Percentiles rank a stretch among this genome's conserved stretches.
Conservation (phyloP, 139 green algal species). For the Raphidocelis subcapitata region DNA sequence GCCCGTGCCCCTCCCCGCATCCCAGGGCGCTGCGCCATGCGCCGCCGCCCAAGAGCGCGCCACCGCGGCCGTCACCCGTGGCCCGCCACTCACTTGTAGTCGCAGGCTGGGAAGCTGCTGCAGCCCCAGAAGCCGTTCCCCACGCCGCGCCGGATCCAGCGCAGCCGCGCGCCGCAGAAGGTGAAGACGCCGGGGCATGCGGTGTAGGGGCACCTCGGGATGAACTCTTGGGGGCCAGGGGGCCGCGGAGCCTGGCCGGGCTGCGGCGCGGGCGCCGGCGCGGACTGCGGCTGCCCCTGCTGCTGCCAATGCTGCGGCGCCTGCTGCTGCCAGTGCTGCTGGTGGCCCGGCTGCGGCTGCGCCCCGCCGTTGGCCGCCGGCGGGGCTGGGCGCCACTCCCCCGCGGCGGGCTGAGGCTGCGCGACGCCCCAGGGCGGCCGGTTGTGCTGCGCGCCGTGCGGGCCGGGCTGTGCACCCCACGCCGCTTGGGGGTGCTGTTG, state of each 20-base stretch:
- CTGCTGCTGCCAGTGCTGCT: conserved; percentile 2
- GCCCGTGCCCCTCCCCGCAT: too few relatives aligned
- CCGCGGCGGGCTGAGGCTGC: too few relatives aligned
- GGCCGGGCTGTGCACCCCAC: too few relatives aligned
- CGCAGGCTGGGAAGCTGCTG: conserved; percentile 13
- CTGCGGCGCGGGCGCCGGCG: neutral
- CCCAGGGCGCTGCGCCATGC: conserved; percentile 21
- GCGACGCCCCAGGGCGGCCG: too few relatives aligned
- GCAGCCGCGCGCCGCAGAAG: conserved; percentile 6
- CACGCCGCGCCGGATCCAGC: neutral
- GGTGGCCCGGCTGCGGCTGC: conserved; percentile 11
- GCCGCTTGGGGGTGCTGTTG: too few relatives aligned
- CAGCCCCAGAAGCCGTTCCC: conserved; percentile 26
- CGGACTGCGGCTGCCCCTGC: neutral
- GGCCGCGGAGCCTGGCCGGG: neutral
- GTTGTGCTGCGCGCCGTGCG: too few relatives aligned
- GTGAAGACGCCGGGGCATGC: conserved; percentile 25
- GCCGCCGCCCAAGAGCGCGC: neutral
- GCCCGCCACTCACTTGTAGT: conserved; percentile 8
- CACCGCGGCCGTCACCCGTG: neutral
- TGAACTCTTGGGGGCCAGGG: neutral
- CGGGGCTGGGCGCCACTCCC: too few relatives aligned
- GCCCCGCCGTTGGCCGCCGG: too few relatives aligned
- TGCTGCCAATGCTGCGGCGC: neutral
- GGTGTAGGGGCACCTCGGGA: conserved; percentile 22